Conservation (phyloP, 345 rosid species). For the Xanthoceras sorbifolium region DNA sequence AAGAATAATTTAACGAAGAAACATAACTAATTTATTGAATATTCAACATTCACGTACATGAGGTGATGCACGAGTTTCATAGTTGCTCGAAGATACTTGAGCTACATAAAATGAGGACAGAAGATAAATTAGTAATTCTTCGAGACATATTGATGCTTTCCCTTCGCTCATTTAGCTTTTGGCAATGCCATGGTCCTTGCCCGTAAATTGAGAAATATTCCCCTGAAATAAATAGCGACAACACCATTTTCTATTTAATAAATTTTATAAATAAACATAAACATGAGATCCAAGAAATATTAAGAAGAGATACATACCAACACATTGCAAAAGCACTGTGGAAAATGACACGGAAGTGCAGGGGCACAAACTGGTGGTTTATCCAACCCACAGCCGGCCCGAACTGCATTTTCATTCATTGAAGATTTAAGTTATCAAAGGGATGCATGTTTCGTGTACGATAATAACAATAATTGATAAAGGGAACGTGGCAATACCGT, state of each 20-base stretch:
- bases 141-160: neutral
- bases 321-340: conserved; percentile 62
- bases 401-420: conserved; percentile 53
- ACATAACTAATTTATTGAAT: neutral
- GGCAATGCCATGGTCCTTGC: conserved; percentile 65
- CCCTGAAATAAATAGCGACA: conserved; percentile 54
- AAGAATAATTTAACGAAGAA: neutral
- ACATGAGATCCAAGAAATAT: neutral
- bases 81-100: neutral
- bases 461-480: neutral
- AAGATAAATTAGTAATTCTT: neutral
- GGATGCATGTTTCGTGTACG: conserved; percentile 9
- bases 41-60: neutral
- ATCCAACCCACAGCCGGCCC: conserved; percentile 91
- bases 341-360: conserved; percentile 86
- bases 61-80: neutral
- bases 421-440: neutral
- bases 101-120: neutral
- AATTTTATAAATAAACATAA: neutral
- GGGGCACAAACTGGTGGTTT: conserved; percentile 83
- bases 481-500: conserved; percentile 48
- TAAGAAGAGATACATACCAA: conserved; percentile 48
- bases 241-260: neutral
- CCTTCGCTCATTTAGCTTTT: conserved; percentile 38
- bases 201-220: conserved; percentile 78